Conservation (phyloP, 352 stramenopile genomes). For the Pythium aphanidermatum region DNA sequence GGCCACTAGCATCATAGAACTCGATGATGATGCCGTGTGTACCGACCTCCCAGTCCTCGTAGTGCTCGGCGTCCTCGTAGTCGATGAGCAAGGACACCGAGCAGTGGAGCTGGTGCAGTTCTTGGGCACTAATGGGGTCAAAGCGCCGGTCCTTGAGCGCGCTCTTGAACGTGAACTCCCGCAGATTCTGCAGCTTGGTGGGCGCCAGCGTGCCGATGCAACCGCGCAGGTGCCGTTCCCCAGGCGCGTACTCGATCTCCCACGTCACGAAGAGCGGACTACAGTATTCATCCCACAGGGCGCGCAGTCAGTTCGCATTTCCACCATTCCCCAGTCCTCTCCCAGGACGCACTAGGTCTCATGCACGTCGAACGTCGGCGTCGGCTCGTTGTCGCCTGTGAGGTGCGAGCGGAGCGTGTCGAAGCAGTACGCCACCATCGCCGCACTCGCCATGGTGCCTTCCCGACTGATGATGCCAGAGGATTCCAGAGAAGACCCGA, state of each 20-base stretch:
- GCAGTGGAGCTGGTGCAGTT: slow-evolving; percentile 62
- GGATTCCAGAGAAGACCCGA: neutral
- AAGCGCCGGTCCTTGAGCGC: slow-evolving; percentile 72
- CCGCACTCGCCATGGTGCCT: slow-evolving; percentile 57
- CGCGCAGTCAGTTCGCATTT: too few species aligned
- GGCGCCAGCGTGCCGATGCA: slow-evolving; percentile 76
- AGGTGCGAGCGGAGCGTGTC: slow-evolving; percentile 76
- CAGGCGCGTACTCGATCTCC: slow-evolving; percentile 55
- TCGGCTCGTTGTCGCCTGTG: slow-evolving; percentile 36
- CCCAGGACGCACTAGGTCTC: slow-evolving; percentile 47
- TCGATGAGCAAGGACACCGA: slow-evolving; percentile 79
- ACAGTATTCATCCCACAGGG: too few species aligned
- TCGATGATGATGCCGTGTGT: slow-evolving; percentile 80
- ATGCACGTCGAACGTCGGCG: slow-evolving; percentile 45
- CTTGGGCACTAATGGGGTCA: slow-evolving; percentile 58
- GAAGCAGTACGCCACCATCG: slow-evolving; percentile 84
- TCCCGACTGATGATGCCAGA: neutral
- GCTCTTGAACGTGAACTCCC: slow-evolving; percentile 81
- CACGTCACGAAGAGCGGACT: slow-evolving; percentile 83
- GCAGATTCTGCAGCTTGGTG: slow-evolving; percentile 56
- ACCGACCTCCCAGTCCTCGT: slow-evolving; percentile 79
- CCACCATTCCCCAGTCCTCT: too few species aligned
- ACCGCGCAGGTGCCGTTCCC: slow-evolving; percentile 44
- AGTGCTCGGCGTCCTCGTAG: slow-evolving; percentile 69
- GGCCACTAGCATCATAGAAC: slow-evolving; percentile 44